Evolutionary conservation across 768 basidiomycete species (phyloP).

Genomic region (Mrakia blollopis): DNA sequence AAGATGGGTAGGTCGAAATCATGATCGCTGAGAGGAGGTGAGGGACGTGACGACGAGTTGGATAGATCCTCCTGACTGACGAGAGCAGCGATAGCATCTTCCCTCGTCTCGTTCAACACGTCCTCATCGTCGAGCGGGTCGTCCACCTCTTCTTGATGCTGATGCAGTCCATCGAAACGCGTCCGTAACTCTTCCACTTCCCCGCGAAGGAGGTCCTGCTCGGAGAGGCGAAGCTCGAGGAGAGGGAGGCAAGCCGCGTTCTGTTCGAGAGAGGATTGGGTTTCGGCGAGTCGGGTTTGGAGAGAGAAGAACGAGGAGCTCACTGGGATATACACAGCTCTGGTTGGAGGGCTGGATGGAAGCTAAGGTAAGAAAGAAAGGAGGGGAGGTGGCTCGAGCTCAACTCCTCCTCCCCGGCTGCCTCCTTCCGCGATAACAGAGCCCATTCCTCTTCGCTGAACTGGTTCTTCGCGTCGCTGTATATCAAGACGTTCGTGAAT

Average conservation of each 20-base stretch:
- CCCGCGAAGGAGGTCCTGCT: constrained; percentile 75
- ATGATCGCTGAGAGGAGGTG: no score
- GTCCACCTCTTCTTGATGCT: constrained; percentile 40
- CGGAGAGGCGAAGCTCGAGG: constrained; percentile 69
- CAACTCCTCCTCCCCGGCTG: no score
- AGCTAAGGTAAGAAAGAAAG: no score
- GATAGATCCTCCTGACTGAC: no score
- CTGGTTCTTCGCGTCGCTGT: no score
- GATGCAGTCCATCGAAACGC: constrained; percentile 2
- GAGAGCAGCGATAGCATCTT: not conserved
- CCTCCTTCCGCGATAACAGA: no score
- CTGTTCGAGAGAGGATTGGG: constrained; percentile 65
- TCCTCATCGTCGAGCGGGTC: constrained; percentile 54
- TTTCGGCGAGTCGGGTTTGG: constrained; percentile 76
- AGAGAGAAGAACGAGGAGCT: constrained; percentile 43
- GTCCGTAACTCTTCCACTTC: constrained; percentile 71
- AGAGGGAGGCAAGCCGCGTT: constrained; percentile 74
- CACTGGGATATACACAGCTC: no score
- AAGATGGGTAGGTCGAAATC: not conserved
- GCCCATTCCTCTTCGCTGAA: no score
- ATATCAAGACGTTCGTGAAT: no score
- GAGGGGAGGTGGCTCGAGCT: no score
- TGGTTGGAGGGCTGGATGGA: no score
- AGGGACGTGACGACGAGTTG: no score
- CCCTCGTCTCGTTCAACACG: constrained; percentile 44